Conservation (phyloP, 257 asterid species). For the Cruciata laevipes region DNA sequence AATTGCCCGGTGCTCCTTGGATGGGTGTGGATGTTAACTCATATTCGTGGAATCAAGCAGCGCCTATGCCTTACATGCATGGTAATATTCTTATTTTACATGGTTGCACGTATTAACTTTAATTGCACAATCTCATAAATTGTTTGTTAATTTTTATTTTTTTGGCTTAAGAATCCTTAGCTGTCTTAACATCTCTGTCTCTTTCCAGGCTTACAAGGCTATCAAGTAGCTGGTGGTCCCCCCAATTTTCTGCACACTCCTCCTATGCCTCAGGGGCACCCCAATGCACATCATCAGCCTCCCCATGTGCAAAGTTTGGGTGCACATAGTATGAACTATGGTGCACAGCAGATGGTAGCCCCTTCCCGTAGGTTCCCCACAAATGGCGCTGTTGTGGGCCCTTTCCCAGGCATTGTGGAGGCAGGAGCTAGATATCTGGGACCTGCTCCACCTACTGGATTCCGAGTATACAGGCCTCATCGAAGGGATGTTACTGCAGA, state of each 20-base stretch:
- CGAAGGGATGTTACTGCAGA: constrained; percentile 48
- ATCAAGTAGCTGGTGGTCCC: constrained; percentile 37
- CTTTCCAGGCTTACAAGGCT: constrained; percentile 38
- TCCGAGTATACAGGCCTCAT: constrained; percentile 48
- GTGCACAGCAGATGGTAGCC: constrained; percentile 37
- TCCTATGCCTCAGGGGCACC: constrained; percentile 37
- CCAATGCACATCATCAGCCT: constrained; percentile 32
- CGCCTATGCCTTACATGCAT: constrained; percentile 29
- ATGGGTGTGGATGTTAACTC: constrained; percentile 45
- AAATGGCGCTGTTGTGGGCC: constrained; percentile 28
- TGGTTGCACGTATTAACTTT: neutral
- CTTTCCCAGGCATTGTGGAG: constrained; percentile 42
- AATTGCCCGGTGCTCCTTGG: constrained; percentile 57
- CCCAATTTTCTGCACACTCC: constrained; percentile 38
- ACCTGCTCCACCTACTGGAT: constrained; percentile 48
- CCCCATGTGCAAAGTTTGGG: constrained; percentile 45
- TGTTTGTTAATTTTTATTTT: neutral
- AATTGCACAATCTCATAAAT: too few relatives aligned
- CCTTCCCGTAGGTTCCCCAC: constrained; percentile 37
- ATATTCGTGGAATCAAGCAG: constrained; percentile 58
- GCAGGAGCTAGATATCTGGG: constrained; percentile 41
- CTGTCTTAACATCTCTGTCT: neutral
- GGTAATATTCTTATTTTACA: constrained; percentile 32
- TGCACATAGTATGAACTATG: constrained; percentile 39
- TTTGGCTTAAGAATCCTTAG: neutral